phyloP scores from a whole-genome alignment of 176 grass and related monocot species.

The Poa annua region DNA sequence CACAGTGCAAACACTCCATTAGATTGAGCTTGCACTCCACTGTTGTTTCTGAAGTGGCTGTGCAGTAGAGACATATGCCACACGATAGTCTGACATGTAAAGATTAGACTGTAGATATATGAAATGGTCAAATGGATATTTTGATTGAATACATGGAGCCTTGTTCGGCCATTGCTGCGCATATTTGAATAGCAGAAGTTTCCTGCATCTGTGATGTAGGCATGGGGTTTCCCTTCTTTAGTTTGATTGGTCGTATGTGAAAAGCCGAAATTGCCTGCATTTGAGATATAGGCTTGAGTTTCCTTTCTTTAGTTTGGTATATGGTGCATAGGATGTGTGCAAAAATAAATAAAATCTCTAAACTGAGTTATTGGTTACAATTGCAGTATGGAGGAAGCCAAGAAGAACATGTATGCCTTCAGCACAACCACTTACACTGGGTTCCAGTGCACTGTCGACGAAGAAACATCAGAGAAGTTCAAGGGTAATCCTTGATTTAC shows the following conservation, averaged over 20 bases:
- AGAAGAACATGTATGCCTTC: conserved; percentile 98
- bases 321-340: not conserved
- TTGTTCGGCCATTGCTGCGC: not conserved
- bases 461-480: conserved; percentile 95
- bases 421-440: conserved; percentile 93
- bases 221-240: too few species aligned
- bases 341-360: not conserved
- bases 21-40: not conserved
- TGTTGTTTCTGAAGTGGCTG: not conserved
- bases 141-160: not conserved
- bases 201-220: too few species aligned
- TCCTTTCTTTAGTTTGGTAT: not conserved
- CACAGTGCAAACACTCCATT: not conserved
- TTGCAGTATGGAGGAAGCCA: conserved; percentile 92
- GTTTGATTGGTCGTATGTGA: too few species aligned
- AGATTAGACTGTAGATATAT: not conserved
- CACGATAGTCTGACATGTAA: not conserved
- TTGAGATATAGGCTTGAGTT: not conserved
- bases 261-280: not conserved
- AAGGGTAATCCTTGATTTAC: conserved; percentile 59
- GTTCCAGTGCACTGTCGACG: conserved; percentile 86
- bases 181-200: not conserved
- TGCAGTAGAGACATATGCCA: not conserved
- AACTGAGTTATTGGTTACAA: not conserved
- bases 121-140: not conserved